phyloP scores from a whole-genome alignment of 768 basidiomycete genomes.

The Suillus alpinus region DNA sequence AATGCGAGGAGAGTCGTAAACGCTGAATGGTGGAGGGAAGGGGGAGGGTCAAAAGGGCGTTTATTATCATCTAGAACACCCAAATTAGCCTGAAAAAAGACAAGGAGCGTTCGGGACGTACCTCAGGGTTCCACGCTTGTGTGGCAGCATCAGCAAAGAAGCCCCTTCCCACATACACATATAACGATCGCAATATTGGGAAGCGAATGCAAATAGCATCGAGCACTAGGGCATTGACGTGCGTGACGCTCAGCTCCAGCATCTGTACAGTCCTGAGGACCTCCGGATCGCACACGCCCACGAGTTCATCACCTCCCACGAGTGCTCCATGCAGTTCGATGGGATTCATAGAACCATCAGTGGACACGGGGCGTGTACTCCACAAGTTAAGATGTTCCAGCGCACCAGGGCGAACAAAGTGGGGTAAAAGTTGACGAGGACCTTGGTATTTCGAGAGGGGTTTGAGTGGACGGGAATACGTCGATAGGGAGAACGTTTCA shows the following conservation, averaged over 20 bases:
- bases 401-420: conserved; percentile 5
- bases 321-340: not conserved
- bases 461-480: not conserved
- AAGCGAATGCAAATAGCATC: not conserved
- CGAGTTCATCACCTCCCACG: not conserved
- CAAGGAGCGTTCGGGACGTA: not conserved
- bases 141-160: not conserved
- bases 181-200: conserved; percentile 2
- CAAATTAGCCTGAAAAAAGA: not conserved
- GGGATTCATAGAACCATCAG: not conserved
- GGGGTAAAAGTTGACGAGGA: conserved; percentile 4
- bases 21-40: conserved; percentile 6
- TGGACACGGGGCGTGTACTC: not conserved
- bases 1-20: not conserved
- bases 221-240: conserved; percentile 1
- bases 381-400: conserved; percentile 2
- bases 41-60: not conserved
- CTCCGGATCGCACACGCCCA: not conserved
- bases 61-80: conserved; percentile 2
- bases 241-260: conserved; percentile 2
- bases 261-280: not conserved
- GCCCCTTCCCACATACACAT: not conserved
- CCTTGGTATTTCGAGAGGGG: conserved; percentile 6
- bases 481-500: not conserved
- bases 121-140: conserved; percentile 1